A percentile compares a stretch with the other conserved stretches of the same genome.
phyloP scores from a whole-genome alignment of 208 protist genomes.

The Wallacemonas rigidus region DNA sequence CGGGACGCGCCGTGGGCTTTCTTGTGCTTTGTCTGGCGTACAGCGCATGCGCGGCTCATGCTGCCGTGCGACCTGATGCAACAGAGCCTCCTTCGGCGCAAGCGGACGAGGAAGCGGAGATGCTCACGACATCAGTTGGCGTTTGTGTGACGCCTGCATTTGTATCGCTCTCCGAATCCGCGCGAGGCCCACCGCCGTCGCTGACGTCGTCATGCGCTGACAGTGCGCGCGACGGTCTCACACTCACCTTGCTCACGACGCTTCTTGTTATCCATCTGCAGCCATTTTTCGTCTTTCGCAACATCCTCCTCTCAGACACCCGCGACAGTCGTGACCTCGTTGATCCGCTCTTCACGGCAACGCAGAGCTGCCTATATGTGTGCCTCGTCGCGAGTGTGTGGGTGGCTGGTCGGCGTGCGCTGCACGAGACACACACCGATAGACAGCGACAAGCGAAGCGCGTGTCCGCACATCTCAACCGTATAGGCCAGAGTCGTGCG shows the following conservation, averaged over 20 bases:
- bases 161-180: too few species aligned
- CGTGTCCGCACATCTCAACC: background rate
- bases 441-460: background rate
- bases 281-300: constrained; percentile 48
- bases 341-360: constrained; percentile 5
- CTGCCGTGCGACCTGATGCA: background rate
- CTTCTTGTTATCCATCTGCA: constrained; percentile 34
- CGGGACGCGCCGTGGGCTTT: constrained; percentile 19
- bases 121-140: background rate
- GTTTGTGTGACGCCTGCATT: background rate
- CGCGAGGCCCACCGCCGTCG: too few species aligned
- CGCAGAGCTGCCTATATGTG: constrained; percentile 24
- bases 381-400: constrained; percentile 7
- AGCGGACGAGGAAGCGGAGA: background rate
- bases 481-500: background rate
- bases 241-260: constrained; percentile 29
- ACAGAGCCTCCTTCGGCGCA: background rate
- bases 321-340: constrained; percentile 19
- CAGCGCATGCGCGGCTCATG: background rate
- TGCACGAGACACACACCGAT: background rate
- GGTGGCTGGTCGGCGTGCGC: background rate
- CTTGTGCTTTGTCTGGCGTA: constrained; percentile 21
- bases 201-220: too few species aligned
- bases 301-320: constrained; percentile 30
- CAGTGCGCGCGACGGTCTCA: background rate